These are phyloP conservation scores for Komagataella populi DNA, from an alignment of 805 yeast species.

Conservation along the genomic window DNA sequence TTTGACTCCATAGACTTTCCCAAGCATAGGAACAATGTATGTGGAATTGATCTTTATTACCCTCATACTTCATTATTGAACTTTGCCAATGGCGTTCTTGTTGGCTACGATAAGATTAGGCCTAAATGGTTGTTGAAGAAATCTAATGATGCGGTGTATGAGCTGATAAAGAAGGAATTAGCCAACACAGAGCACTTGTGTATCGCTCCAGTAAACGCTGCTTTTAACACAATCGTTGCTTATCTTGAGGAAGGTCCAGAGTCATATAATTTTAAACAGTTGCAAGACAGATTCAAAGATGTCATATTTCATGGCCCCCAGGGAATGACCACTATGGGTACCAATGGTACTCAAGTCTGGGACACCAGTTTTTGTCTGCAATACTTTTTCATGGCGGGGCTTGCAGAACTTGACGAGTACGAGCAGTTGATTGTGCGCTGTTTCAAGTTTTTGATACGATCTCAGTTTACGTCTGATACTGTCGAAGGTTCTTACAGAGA, in stretches of 20 bases:
- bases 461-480: conserved; percentile 79
- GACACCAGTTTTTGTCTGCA: conserved; percentile 89
- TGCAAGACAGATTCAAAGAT: conserved; percentile 55
- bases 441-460: conserved; percentile 57
- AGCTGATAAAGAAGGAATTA: conserved; percentile 59
- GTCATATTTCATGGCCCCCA: conserved; percentile 73
- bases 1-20: conserved; percentile 58
- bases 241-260: conserved; percentile 56
- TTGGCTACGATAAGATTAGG: conserved; percentile 58
- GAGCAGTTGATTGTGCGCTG: conserved; percentile 50
- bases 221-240: conserved; percentile 65
- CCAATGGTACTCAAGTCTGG: conserved; percentile 97
- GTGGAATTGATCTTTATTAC: conserved; percentile 86
- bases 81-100: conserved; percentile 42
- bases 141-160: conserved; percentile 40
- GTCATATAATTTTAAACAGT: conserved; percentile 42
- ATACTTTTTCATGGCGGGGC: conserved; percentile 64
- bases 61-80: conserved; percentile 73
- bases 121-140: conserved; percentile 57
- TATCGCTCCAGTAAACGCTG: conserved; percentile 91
- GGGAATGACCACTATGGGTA: conserved; percentile 91
- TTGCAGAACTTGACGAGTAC: conserved; percentile 57
- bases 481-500: conserved; percentile 73
- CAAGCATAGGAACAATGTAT: conserved; percentile 66
- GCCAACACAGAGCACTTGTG: conserved; percentile 68